These are phyloP conservation scores for Eragrostis curvula DNA, from an alignment of 176 grass and related monocot genomes.

Conservation along the genomic window DNA sequence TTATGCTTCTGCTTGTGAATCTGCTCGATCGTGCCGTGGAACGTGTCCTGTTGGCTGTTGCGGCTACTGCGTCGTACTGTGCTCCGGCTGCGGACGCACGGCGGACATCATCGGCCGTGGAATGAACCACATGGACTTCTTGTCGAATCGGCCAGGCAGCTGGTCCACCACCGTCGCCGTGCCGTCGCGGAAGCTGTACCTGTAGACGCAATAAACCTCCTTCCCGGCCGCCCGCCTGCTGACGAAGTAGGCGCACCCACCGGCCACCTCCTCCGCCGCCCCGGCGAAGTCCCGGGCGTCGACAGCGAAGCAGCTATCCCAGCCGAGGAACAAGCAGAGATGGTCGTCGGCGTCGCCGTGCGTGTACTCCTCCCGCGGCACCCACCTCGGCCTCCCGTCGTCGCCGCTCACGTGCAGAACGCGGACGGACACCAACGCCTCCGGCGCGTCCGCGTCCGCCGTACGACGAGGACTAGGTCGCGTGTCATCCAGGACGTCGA, in stretches of 20 bases:
- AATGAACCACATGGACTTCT: constrained; percentile 1
- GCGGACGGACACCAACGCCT: background rate
- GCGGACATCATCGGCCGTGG: background rate
- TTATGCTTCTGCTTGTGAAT: too few relatives aligned
- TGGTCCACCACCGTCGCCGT: background rate
- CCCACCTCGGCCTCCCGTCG: background rate
- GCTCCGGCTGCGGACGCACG: too few relatives aligned
- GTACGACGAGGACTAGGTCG: too few relatives aligned
- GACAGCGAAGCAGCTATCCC: background rate
- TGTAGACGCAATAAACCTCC: background rate
- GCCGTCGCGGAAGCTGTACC: background rate
- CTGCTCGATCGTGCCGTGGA: background rate
- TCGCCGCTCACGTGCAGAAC: background rate
- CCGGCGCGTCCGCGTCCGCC: too few relatives aligned
- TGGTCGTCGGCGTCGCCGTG: background rate
- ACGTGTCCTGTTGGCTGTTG: background rate
- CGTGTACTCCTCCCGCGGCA: background rate
- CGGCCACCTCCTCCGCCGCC: background rate
- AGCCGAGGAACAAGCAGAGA: constrained; percentile 15
- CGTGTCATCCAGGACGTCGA: background rate
- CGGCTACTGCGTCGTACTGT: background rate
- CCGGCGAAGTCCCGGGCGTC: background rate
- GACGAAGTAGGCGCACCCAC: constrained; percentile 10
- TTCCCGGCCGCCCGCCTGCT: background rate
- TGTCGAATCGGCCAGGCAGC: background rate